A percentile compares a stretch with the other conserved stretches of the same genome.
phyloP scores from a whole-genome alignment of 495 filamentous ascomycete species.

The Wilcoxina mikolae region DNA sequence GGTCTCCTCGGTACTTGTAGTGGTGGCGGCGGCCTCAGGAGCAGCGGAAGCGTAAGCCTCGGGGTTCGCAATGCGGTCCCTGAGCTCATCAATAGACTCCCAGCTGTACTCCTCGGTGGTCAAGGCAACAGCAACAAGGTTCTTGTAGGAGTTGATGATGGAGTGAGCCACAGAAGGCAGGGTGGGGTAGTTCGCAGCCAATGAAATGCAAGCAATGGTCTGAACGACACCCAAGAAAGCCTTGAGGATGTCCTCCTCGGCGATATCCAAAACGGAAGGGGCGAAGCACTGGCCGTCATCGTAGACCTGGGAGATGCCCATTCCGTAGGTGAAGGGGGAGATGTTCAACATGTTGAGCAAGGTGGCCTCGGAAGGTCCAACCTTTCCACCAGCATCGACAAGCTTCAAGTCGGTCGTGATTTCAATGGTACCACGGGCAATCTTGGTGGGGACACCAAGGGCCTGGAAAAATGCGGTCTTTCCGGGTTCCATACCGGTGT shows the following conservation, averaged over 20 bases:
- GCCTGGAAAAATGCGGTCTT: conserved; percentile 99
- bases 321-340: conserved; percentile 99
- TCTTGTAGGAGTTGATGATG: conserved; percentile 94
- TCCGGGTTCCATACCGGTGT: conserved; percentile 99
- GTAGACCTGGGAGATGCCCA: conserved; percentile 91
- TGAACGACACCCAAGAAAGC: conserved; percentile 65
- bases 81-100: conserved; percentile 90
- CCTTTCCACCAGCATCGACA: conserved; percentile 79
- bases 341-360: conserved; percentile 99
- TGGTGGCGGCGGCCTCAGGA: conserved; percentile 45
- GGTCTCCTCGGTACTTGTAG: conserved; percentile 36
- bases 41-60: conserved; percentile 78
- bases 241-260: conserved; percentile 79
- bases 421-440: conserved; percentile 99
- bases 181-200: conserved; percentile 87
- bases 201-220: conserved; percentile 77
- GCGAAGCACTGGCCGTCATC: conserved; percentile 85
- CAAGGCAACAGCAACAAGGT: conserved; percentile 75
- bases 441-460: conserved; percentile 99
- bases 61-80: conserved; percentile 97
- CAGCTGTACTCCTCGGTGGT: conserved; percentile 75
- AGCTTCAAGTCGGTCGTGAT: conserved; percentile 97
- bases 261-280: conserved; percentile 73
- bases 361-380: conserved; percentile 96
- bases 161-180: conserved; percentile 94